Evolutionary conservation across 139 green algal genomes (phyloP), one percentile per base, ranked within the genome.

Genomic region (Chlamydomonas schloesseri): DNA sequence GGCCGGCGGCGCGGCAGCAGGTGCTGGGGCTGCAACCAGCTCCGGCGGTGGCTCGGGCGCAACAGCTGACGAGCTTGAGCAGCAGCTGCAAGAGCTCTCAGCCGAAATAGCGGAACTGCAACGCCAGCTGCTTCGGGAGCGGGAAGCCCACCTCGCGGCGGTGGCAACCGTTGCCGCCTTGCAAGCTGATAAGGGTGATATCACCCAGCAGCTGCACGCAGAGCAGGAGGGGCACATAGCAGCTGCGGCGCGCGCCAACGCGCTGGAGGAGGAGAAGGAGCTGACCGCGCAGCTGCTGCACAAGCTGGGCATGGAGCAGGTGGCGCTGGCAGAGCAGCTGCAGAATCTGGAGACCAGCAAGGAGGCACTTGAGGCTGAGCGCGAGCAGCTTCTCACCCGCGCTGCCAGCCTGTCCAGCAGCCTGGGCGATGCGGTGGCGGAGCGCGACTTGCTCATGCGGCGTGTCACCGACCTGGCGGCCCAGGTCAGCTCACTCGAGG

Each of bases 321-420:
- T 31, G 14, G n/a, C 31, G n/a, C 73, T 81, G 4, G 73, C 73
- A 9, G 73, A 68, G 73, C 73, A 81, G 53, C 73, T 81, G 73
- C 50, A 31, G 53, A 31, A 11, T 0, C 73, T 81, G 10, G 73
- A 81, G 31, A 53, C 9, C 23, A 18, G n/a, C 23, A 81, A 81
- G 73, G 73, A 81, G 6, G 50, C n/a, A 3, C 73, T 81, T 18
- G 73, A 69, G 50, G n/a, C n/a, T 3, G 73, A 81, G 50, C 73
- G 73, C 15, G 5, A 31, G 53, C 73, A 81, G 73, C 73, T 81
- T 20, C 31, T 69, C 1, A 31, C 29, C 18, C 53, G 73, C 73
- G 55, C 31, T 1, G 50, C 73, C 1, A 53, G 42, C 1, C 31
- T 68, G 17, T 31, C 18, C 14, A 15, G n/a, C 3, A 20, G 23